Evolutionary conservation across 1,284 basidiomycete genomes (phyloP).

Genomic region (Cystobasidium slooffiae): DNA sequence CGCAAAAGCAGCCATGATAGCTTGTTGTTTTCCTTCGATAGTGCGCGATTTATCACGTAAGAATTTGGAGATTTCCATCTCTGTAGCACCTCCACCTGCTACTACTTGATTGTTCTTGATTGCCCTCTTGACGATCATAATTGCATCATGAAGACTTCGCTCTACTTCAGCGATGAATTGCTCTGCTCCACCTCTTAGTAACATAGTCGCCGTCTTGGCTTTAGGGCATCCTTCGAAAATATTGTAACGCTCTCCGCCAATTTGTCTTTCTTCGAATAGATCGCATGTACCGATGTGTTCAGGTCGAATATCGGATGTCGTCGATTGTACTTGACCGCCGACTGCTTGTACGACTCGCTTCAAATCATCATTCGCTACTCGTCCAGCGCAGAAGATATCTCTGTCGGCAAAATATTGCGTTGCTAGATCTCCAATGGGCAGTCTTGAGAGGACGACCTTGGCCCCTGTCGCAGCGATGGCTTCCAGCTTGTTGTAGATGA

Average conservation of each 20-base stretch:
- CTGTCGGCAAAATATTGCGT: slow-evolving; percentile 99
- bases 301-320: slow-evolving; percentile 85
- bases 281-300: slow-evolving; percentile 93
- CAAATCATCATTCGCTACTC: slow-evolving; percentile 87
- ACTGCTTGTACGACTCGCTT: slow-evolving; percentile 94
- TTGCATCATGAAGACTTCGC: slow-evolving; percentile 94
- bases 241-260: slow-evolving; percentile 97
- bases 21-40: slow-evolving; percentile 94
- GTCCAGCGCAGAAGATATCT: slow-evolving; percentile 98
- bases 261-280: slow-evolving; percentile 89
- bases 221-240: slow-evolving; percentile 84
- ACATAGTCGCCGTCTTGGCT: slow-evolving; percentile 96
- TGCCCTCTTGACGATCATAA: slow-evolving; percentile 98
- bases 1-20: slow-evolving; percentile 93
- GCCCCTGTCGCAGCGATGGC: slow-evolving; percentile 96
- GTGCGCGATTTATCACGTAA: slow-evolving; percentile 87
- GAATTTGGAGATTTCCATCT: slow-evolving; percentile 97
- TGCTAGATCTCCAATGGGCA: slow-evolving; percentile 97
- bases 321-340: slow-evolving; percentile 92
- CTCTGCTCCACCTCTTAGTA: slow-evolving; percentile 94
- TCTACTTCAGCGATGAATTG: slow-evolving; percentile 99
- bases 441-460: slow-evolving; percentile 95
- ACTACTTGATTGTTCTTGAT: slow-evolving; percentile 95
- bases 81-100: slow-evolving; percentile 94
- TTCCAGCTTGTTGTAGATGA: slow-evolving; percentile 97